Base-by-base conservation (phyloP, 108 stramenopile genomes). In the Cyclotella choctawhatcheeana region DNA sequence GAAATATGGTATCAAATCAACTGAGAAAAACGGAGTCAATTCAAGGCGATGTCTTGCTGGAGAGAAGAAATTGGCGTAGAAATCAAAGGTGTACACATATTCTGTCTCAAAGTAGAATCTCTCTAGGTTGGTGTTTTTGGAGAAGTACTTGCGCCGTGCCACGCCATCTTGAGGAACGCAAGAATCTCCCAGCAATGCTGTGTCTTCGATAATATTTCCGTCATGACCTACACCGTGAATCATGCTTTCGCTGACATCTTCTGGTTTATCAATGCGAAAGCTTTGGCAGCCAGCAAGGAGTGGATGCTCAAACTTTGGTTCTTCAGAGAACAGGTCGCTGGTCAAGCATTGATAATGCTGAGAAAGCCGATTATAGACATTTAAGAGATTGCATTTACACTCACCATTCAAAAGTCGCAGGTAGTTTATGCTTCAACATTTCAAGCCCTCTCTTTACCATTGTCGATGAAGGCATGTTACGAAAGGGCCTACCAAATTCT, bases 1-100 rank as follows among this genome's bases (percentile, higher is more conserved):
- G 71, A 82, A 82, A 31, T 74, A 82, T 13, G 82, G 82, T 58
- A 78, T 78, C 17, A 82, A 20, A 64, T 82, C 76, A 13, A 82
- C 29, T 17, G 81, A 77, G 33, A 82, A 77, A 44, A 81, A 73
- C 17, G 76, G 71, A 1, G 76, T 71, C 14, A 82, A 50, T 64
- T 82, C 81, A 21, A 82, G 47, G 3, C 72, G 58, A 58, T 72
- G 51, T 17, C 62, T 50, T 13, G 71, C 27, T 17, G 81, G 81
- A 44, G 76, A 73, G 50, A 82, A 82, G 71, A 72, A 77, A 55
- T 82, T 82, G 17, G 65, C 34, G 47, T 51, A 82, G 24, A 77
- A 77, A 55, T 82, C 81, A 45, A 82, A 82, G 10, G 81, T 82
- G 60, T 82, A 82, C 17, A 82, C 45, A 13, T 71, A 48, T 7